Evolutionary conservation across 441 rosid genomes (phyloP).

Genomic region (Manihot esculenta): DNA sequence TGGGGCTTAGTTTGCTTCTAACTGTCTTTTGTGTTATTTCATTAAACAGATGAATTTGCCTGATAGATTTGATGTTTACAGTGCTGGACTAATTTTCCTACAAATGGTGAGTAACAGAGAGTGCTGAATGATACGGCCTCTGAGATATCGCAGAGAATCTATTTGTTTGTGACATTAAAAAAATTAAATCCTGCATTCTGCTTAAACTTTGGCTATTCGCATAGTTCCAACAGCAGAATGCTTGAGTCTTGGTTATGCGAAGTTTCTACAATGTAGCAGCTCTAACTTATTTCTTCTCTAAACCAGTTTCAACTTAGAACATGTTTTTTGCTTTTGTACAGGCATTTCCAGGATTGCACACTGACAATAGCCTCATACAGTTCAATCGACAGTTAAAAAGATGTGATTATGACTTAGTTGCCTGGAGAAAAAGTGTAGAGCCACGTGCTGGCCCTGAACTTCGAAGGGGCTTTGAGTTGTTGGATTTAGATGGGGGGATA

Average conservation of each 20-base stretch:
- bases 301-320: slow-evolving; percentile 2
- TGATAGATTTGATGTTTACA: slow-evolving; percentile 90
- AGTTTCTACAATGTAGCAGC: neutral
- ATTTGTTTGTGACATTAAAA: neutral
- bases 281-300: neutral
- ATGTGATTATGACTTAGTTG: slow-evolving; percentile 74
- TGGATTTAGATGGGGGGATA: slow-evolving; percentile 78
- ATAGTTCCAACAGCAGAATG: neutral
- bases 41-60: slow-evolving; percentile 80
- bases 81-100: slow-evolving; percentile 82
- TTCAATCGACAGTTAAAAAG: slow-evolving; percentile 94
- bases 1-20: neutral
- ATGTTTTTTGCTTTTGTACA: slow-evolving; percentile 25
- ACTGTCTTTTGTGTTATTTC: slow-evolving; percentile 21
- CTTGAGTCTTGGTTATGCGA: neutral
- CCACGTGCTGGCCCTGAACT: slow-evolving; percentile 76
- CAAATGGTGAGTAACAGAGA: slow-evolving; percentile 70
- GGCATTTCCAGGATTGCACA: slow-evolving; percentile 76
- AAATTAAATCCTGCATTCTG: neutral
- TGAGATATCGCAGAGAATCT: neutral
- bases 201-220: neutral
- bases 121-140: slow-evolving; percentile 1
- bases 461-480: slow-evolving; percentile 65
- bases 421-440: slow-evolving; percentile 78
- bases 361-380: slow-evolving; percentile 78